Percentiles rank a stretch among this genome's conserved stretches.
Conservation (phyloP, 2,329 filamentous ascomycete species). For the Penicillium capsulatum region DNA sequence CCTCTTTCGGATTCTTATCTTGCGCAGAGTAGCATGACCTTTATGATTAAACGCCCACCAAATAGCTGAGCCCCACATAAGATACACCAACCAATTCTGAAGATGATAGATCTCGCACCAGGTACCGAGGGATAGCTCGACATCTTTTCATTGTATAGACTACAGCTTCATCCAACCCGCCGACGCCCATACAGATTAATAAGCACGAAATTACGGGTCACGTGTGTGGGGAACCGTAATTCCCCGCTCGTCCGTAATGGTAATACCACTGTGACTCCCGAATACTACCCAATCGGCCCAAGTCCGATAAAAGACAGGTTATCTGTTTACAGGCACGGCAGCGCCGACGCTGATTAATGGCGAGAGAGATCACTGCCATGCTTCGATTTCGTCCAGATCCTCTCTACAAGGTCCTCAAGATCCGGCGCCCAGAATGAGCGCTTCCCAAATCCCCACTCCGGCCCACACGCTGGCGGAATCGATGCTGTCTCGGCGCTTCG, state of each 20-base stretch:
- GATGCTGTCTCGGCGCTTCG: slow-evolving; percentile 48
- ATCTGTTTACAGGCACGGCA: not conserved
- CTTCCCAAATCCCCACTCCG: slow-evolving; percentile 51
- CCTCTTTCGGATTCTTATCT: too few species aligned
- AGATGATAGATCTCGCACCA: not conserved
- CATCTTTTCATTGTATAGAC: too few species aligned
- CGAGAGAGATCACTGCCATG: too few species aligned
- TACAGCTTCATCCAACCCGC: too few species aligned
- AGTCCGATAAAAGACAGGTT: slow-evolving; percentile 14
- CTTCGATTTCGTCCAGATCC: too few species aligned
- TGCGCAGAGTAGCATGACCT: too few species aligned
- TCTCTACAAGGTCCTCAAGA: too few species aligned
- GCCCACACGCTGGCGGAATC: slow-evolving; percentile 58
- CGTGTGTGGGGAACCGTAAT: slow-evolving; percentile 19
- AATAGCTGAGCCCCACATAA: too few species aligned
- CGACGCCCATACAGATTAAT: too few species aligned
- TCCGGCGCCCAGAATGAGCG: slow-evolving; percentile 23
- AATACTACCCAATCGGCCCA: slow-evolving; percentile 3
- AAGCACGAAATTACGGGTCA: slow-evolving; percentile 11
- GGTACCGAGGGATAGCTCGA: not conserved
- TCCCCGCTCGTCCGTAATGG: slow-evolving; percentile 11
- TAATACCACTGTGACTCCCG: slow-evolving; percentile 5
- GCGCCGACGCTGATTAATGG: slow-evolving; percentile 21
- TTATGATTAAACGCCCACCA: too few species aligned
- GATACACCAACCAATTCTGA: too few species aligned